Evolutionary conservation across 805 yeast species (phyloP).

Genomic region (Lipomyces spencermartinsiae): DNA sequence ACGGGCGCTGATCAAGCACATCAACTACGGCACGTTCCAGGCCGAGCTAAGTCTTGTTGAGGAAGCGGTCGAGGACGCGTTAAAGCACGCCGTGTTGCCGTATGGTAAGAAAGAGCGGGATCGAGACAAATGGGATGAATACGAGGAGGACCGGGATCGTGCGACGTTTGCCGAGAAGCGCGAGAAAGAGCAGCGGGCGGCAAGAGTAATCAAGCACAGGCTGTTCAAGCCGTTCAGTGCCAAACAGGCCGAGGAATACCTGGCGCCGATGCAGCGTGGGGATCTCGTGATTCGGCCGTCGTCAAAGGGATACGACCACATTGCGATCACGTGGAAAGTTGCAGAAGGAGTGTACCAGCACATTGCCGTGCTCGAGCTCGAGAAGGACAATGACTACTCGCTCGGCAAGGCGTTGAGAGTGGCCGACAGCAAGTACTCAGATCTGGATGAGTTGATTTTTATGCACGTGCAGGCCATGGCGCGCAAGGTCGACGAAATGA

Average conservation of each 20-base stretch:
- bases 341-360: conserved; percentile 91
- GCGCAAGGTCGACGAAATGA: conserved; percentile 81
- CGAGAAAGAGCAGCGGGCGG: conserved; percentile 69
- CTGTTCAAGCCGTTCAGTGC: conserved; percentile 82
- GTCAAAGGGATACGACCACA: conserved; percentile 82
- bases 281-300: conserved; percentile 95
- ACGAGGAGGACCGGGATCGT: conserved; percentile 71
- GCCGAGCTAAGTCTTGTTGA: conserved; percentile 76
- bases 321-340: conserved; percentile 96
- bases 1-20: conserved; percentile 75
- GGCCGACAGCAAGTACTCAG: conserved; percentile 74
- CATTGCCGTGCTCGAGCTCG: conserved; percentile 79
- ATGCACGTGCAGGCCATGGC: conserved; percentile 85
- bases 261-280: conserved; percentile 89
- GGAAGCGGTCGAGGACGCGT: conserved; percentile 64
- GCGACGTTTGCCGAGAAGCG: conserved; percentile 59
- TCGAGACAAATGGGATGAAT: conserved; percentile 74
- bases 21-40: conserved; percentile 75
- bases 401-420: conserved; percentile 67
- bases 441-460: conserved; percentile 90
- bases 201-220: conserved; percentile 89
- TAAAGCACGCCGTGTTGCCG: conserved; percentile 43
- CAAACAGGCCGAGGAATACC: conserved; percentile 88
- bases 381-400: conserved; percentile 65
- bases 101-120: conserved; percentile 48